phyloP scores from a whole-genome alignment of 805 yeast species.

The Scheffersomyces amazonensis region DNA sequence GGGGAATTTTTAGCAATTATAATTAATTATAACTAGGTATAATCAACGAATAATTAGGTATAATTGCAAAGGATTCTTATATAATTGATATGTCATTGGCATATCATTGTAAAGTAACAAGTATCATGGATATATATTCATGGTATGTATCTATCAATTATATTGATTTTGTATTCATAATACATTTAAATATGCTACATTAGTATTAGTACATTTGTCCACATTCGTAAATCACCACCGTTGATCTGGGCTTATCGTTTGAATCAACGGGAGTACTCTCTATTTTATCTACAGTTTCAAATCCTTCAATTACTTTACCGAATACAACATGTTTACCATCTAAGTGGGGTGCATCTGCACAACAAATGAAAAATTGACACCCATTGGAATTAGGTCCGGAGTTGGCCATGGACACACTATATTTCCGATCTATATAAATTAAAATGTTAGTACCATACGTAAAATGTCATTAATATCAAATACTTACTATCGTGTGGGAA shows the following conservation, averaged over 20 bases:
- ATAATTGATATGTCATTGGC: too few relatives aligned
- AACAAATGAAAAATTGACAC: slow-evolving; percentile 43
- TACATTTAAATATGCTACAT: too few relatives aligned
- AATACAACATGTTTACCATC: slow-evolving; percentile 95
- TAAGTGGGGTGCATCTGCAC: slow-evolving; percentile 34
- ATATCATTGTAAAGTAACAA: too few relatives aligned
- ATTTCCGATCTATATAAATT: slow-evolving; percentile 66
- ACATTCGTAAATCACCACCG: slow-evolving; percentile 10
- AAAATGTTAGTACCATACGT: slow-evolving; percentile 41
- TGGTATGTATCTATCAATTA: too few relatives aligned
- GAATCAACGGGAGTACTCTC: slow-evolving; percentile 4
- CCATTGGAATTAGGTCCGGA: slow-evolving; percentile 46
- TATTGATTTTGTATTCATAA: too few relatives aligned
- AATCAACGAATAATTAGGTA: too few relatives aligned
- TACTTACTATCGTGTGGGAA: not conserved
- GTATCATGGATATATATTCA: too few relatives aligned
- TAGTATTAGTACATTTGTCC: not conserved
- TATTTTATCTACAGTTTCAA: slow-evolving; percentile 65
- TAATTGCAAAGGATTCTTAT: too few relatives aligned
- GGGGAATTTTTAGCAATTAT: too few relatives aligned
- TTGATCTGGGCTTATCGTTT: slow-evolving; percentile 15
- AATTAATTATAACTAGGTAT: too few relatives aligned
- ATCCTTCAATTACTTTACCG: slow-evolving; percentile 86
- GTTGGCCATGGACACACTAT: slow-evolving; percentile 88
- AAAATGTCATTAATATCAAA: not conserved